Conservation (phyloP, 2,329 filamentous ascomycete genomes). For the Pleomassaria siparia region DNA sequence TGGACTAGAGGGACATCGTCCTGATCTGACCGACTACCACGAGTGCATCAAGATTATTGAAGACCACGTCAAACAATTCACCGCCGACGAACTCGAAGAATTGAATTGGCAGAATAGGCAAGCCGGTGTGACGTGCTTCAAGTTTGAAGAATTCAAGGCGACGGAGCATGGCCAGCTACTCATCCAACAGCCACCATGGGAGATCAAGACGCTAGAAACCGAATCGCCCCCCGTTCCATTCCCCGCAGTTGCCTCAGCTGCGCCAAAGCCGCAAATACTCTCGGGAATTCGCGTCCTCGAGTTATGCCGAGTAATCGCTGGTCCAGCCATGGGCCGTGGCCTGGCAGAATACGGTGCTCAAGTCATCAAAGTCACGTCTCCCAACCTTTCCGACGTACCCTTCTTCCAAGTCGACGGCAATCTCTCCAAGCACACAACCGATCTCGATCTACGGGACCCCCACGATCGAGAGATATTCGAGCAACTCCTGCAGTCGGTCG, state of each 20-base stretch:
- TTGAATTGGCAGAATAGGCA: conserved; percentile 46
- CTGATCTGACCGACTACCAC: conserved; percentile 57
- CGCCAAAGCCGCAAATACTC: conserved; percentile 44
- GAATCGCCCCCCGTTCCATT: conserved; percentile 55
- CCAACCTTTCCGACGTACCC: conserved; percentile 68
- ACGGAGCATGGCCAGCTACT: conserved; percentile 46
- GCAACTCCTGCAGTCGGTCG: conserved; percentile 60
- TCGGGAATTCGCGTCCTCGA: conserved; percentile 72
- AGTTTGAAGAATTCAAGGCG: conserved; percentile 44
- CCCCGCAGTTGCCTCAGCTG: conserved; percentile 42
- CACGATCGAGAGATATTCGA: conserved; percentile 61
- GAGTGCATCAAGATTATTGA: conserved; percentile 46
- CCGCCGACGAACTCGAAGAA: conserved; percentile 43
- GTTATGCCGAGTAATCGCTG: conserved; percentile 73
- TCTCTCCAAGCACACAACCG: conserved; percentile 67
- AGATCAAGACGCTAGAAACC: conserved; percentile 54
- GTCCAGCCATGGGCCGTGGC: conserved; percentile 69
- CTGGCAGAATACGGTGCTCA: conserved; percentile 76
- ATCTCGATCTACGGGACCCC: conserved; percentile 62
- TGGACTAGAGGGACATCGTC: conserved; percentile 62
- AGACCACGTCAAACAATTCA: conserved; percentile 45
- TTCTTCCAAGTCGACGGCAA: conserved; percentile 75
- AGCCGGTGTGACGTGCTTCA: conserved; percentile 46
- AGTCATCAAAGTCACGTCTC: conserved; percentile 71
- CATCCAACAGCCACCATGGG: conserved; percentile 47